Percentiles rank a stretch among this genome's conserved stretches.
Evolutionary conservation across 371 early-diverging fungal genomes (phyloP).

Genomic region (Zancudomyces culisetae): DNA sequence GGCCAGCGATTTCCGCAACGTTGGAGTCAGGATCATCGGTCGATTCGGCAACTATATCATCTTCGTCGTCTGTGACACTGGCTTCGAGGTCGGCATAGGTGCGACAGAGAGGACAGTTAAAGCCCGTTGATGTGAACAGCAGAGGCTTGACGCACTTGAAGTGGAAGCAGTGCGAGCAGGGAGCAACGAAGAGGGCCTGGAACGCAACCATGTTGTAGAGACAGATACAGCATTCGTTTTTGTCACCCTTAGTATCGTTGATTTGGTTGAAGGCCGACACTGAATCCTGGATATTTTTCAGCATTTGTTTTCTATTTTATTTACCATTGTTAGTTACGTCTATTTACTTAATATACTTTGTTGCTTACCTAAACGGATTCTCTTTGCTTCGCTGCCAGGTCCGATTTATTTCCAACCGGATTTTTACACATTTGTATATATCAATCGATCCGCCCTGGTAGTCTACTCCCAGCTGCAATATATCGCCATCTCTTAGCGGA

Average conservation of each 20-base stretch:
- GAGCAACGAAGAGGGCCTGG: constrained; percentile 85
- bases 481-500: constrained; percentile 71
- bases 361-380: constrained; percentile 29
- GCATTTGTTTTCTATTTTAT: constrained; percentile 11
- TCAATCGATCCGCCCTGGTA: constrained; percentile 86
- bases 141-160: constrained; percentile 79
- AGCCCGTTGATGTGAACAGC: constrained; percentile 45
- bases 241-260: constrained; percentile 11
- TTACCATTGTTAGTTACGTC: background rate
- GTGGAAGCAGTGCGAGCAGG: constrained; percentile 88
- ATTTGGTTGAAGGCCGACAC: constrained; percentile 7
- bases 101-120: constrained; percentile 85
- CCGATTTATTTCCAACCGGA: constrained; percentile 57
- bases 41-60: constrained; percentile 19
- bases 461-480: constrained; percentile 86
- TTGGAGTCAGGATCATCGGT: background rate
- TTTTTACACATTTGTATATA: constrained; percentile 46
- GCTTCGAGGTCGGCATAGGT: constrained; percentile 83
- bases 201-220: constrained; percentile 69
- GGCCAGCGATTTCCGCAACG: background rate
- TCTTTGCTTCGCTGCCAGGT: constrained; percentile 35
- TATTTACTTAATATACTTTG: background rate
- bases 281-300: constrained; percentile 24
- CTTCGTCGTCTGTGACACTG: constrained; percentile 53
- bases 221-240: constrained; percentile 85